A percentile compares a stretch with the other conserved stretches of the same genome.
phyloP scores from a whole-genome alignment of 2,329 filamentous ascomycete species.

The Epichloe hybrida region DNA sequence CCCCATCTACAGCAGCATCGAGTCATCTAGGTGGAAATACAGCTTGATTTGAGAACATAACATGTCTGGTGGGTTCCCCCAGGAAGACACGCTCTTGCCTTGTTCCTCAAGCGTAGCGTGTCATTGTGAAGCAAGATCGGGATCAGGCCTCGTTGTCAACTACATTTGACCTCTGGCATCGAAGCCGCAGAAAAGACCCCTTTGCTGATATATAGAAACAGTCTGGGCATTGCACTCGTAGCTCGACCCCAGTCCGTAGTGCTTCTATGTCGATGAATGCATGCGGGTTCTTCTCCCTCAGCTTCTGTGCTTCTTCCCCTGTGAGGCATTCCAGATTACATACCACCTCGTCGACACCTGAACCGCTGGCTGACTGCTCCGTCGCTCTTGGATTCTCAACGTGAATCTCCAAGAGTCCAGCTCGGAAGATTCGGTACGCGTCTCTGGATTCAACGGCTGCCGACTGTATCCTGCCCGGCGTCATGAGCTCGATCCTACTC shows the following conservation, averaged over 20 bases:
- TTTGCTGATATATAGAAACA: background rate
- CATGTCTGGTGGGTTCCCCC: no score
- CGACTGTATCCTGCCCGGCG: background rate
- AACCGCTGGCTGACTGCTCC: background rate
- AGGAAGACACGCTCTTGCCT: no score
- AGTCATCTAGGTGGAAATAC: no score
- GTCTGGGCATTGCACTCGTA: background rate
- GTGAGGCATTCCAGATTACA: background rate
- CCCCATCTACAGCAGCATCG: no score
- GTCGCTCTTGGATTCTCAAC: background rate
- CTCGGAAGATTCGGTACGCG: background rate
- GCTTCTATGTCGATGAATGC: background rate
- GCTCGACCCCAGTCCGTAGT: background rate
- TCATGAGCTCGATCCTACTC: background rate
- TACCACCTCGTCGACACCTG: background rate
- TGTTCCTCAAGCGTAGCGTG: no score
- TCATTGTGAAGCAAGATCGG: no score
- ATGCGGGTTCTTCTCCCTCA: background rate
- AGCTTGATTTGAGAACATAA: no score
- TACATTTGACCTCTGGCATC: background rate
- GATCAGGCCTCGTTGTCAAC: no score
- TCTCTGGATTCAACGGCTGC: background rate
- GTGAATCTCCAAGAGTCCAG: background rate
- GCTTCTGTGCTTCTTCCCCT: background rate
- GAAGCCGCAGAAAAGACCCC: background rate